Conservation (phyloP, 495 filamentous ascomycete species). For the Beverwykella pulmonaria region DNA sequence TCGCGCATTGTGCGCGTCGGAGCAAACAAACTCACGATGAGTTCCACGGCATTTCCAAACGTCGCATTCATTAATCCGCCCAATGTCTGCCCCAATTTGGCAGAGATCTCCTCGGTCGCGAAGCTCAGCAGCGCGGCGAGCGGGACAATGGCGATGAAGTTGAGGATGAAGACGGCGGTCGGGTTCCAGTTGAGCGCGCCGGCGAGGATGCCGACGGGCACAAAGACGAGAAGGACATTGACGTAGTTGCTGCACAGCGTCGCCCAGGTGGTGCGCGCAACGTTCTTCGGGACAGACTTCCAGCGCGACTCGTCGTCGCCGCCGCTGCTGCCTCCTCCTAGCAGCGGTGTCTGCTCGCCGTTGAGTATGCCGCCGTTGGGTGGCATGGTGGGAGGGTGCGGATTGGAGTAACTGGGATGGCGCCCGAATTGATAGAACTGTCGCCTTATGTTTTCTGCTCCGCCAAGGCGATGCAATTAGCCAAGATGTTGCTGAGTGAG, state of each 20-base stretch:
- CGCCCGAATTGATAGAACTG: slow-evolving; percentile 26
- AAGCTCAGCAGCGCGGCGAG: slow-evolving; percentile 90
- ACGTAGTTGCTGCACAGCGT: slow-evolving; percentile 71
- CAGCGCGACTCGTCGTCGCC: slow-evolving; percentile 49
- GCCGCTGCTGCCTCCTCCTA: neutral
- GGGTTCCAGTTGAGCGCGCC: slow-evolving; percentile 73
- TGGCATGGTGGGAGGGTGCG: neutral
- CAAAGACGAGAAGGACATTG: slow-evolving; percentile 85
- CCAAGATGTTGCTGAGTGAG: slow-evolving; percentile 21
- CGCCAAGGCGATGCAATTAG: slow-evolving; percentile 30
- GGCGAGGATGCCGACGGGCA: slow-evolving; percentile 83
- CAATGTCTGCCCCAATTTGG: slow-evolving; percentile 81
- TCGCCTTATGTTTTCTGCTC: slow-evolving; percentile 28
- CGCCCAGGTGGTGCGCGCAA: slow-evolving; percentile 55
- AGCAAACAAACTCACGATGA: slow-evolving; percentile 71
- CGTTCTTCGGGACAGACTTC: slow-evolving; percentile 60
- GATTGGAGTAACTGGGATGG: slow-evolving; percentile 9
- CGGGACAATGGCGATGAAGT: slow-evolving; percentile 95
- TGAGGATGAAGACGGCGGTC: slow-evolving; percentile 78
- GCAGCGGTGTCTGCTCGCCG: slow-evolving; percentile 23
- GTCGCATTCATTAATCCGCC: slow-evolving; percentile 94
- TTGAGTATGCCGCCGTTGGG: slow-evolving; percentile 7
- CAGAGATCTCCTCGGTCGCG: slow-evolving; percentile 89
- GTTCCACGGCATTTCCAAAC: slow-evolving; percentile 96
- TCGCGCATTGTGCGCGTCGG: neutral